Evolutionary conservation across 805 yeast genomes (phyloP), one percentile per base, ranked within the genome.

Genomic region (Isabelozyma rhagii): DNA sequence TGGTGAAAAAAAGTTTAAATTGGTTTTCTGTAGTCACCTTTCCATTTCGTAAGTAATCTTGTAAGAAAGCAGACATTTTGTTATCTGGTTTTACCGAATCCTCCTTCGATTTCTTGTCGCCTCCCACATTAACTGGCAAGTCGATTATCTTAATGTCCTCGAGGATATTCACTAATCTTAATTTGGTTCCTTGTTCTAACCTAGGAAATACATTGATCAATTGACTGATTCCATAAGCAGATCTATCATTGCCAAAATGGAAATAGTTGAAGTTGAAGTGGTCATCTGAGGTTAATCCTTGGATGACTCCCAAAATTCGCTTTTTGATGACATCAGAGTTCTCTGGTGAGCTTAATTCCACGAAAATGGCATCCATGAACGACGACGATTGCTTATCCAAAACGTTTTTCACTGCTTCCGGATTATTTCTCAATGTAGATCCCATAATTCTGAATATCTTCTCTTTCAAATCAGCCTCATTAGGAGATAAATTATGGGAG

Each of bases 371-470:
- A 10, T 53, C 53, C 6, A 67, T 51, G 43, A 63, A 63, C 13
- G 21, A 48, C 14, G 43, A 39, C 8, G 57, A 48, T 39, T 62
- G 61, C 25, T 60, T 56, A 5, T 53, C 48, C 34, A 69, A 50
- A 11, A 78, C 67, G 47, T 72, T 72, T 2, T 64, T 64, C 2
- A 77, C 54, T 0, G 91, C 90, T 2, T 78, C 79, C 2, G 82
- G 83, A 61, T 91, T 91, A 62, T 90, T 90, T 57, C 97, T 76
- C 43, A 90, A 64, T 4, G 92, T 67, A 5, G 89, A 76, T 0
- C 87, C 84, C 50, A 91, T 70, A 28, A 86, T 72, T 52, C 90
- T 72, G 11, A 82, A 78, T 1, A 83, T 64, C 42, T 78, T 57
- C 50, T 89, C 94, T 50, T 75, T 71, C 1, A 73, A 45, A n/a